phyloP scores from a whole-genome alignment of 1,284 basidiomycete species.

The Ustilago cynodontis region DNA sequence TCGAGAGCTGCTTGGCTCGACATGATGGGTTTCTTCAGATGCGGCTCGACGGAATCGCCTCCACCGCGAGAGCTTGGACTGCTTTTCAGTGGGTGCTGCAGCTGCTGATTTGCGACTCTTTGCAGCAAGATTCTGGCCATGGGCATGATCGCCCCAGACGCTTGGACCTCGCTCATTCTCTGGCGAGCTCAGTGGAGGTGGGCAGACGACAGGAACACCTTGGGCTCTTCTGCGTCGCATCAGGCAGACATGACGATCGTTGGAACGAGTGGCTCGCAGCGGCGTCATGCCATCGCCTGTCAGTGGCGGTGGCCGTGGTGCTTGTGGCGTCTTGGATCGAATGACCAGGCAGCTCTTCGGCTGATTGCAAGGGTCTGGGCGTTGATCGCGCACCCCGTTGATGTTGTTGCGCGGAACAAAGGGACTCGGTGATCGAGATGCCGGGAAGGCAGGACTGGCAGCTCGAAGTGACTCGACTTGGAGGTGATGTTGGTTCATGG shows the following conservation, averaged over 20 bases:
- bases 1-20: constrained; percentile 11
- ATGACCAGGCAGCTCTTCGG: constrained; percentile 41
- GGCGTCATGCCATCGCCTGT: constrained; percentile 25
- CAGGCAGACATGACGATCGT: constrained; percentile 26
- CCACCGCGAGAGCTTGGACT: constrained; percentile 27
- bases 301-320: constrained; percentile 22
- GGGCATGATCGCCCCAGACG: not conserved
- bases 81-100: constrained; percentile 9
- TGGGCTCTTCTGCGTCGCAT: constrained; percentile 24
- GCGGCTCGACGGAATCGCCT: constrained; percentile 30
- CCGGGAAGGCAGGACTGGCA: not conserved
- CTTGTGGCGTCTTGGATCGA: constrained; percentile 37
- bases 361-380: not conserved
- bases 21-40: constrained; percentile 19
- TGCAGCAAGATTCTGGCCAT: not conserved
- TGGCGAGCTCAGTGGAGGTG: constrained; percentile 27
- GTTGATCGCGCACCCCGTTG: constrained; percentile 13
- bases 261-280: constrained; percentile 22
- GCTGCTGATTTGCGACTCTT: constrained; percentile 8
- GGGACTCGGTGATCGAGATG: constrained; percentile 12
- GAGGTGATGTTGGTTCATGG: constrained; percentile 6
- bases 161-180: constrained; percentile 18
- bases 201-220: constrained; percentile 33
- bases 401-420: constrained; percentile 9
- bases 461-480: not conserved